These are phyloP conservation scores for Dactylellina leptospora DNA, from an alignment of 2,329 filamentous ascomycete genomes.

Conservation along the genomic window DNA sequence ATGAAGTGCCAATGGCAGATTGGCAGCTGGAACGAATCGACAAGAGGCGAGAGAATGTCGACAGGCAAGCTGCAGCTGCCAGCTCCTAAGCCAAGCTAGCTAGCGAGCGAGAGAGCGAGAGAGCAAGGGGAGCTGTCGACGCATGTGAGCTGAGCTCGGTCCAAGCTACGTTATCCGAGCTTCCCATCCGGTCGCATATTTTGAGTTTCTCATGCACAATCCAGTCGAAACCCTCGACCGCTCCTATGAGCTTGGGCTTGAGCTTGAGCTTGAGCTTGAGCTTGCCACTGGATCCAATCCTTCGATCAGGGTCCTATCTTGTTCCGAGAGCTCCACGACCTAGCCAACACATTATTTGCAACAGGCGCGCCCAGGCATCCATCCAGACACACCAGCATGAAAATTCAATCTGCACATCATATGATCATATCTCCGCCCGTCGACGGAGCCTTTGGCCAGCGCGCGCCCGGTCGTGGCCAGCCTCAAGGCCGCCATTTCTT, in stretches of 20 bases:
- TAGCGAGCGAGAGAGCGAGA: conserved; percentile 6
- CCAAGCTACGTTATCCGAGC: neutral
- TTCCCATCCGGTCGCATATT: too few relatives aligned
- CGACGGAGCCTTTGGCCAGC: neutral
- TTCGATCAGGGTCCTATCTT: neutral
- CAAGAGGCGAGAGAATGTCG: too few relatives aligned
- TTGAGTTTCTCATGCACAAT: conserved; percentile 1
- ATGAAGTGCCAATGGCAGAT: conserved; percentile 9
- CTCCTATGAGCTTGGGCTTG: neutral
- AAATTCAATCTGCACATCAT: too few relatives aligned
- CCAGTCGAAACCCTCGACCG: neutral
- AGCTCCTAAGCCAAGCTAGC: conserved; percentile 28
- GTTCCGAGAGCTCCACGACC: neutral
- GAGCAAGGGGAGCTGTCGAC: neutral
- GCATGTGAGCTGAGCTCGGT: conserved; percentile 4
- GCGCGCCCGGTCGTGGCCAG: neutral
- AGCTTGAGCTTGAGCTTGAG: neutral
- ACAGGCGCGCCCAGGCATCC: too few relatives aligned
- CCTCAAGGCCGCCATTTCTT: neutral
- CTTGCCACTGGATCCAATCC: neutral
- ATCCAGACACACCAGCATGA: too few relatives aligned
- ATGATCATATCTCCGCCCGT: too few relatives aligned
- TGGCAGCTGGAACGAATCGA: neutral
- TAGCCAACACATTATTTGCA: conserved; percentile 1
- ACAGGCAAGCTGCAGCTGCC: conserved; percentile 2